Base-by-base conservation (phyloP, 1,284 basidiomycete genomes). In the Testicularia cyperi region DNA sequence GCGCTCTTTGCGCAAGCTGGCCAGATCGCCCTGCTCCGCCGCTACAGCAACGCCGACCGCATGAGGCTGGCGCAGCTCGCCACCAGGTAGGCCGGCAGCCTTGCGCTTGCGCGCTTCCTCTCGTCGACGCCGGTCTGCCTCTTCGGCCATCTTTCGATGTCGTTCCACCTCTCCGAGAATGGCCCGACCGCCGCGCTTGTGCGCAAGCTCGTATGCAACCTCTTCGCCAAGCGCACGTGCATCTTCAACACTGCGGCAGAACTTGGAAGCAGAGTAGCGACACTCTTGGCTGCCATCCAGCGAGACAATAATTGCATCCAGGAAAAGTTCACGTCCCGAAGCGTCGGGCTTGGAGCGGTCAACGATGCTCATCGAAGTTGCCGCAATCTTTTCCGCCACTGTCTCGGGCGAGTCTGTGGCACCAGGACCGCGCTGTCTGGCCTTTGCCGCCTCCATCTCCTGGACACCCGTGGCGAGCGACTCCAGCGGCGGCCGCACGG, bases 131-230 rank as follows among this genome's bases (percentile, higher is more conserved):
- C 57, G 41, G 35, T 75, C 74, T 1, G 71, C 71, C 31, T 47
- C 63, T 38, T 74, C 72, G 10, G 74, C 74, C 42, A 73, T 54
- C 38, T 53, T 65, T 25, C 74, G 62, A 38, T 75, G 74, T 23
- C 62, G 42, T 39, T 76, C 72, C n/a, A 76, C 74, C 44, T 76
- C 74, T 14, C 65, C 69, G 6, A 76, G 52, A 22, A 76, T 76
- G 5, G 43, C 58, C 1, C 61, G 43, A 10, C 72, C 74, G 24
- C 70, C 65, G 18, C 57, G 43, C 41, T 62, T 60, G 30, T 65
- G 48, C 9, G 68, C 60, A 15, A 76, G 58, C 42, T 68, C 56
- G 35, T 62, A 44, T 0, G 74, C 74, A 2, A 75, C 69, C 10
- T 58, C 45, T 4, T 55, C 29, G 13, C 74, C 74, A 7, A 76